phyloP scores from a whole-genome alignment of 2,329 filamentous ascomycete species.

The Graphium sp. region DNA sequence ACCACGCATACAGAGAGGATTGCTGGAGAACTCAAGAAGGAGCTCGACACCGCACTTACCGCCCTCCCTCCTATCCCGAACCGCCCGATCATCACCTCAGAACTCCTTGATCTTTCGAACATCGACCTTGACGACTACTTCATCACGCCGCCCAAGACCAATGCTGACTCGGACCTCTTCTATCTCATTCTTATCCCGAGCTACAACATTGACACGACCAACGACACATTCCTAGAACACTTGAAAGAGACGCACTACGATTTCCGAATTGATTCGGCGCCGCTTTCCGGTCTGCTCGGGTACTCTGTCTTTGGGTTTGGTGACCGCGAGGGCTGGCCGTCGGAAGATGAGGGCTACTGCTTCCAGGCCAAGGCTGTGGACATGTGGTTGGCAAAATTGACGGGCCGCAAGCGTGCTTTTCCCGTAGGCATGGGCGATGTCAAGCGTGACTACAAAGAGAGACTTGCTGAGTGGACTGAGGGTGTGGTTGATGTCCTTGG shows the following conservation, averaged over 20 bases:
- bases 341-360: slow-evolving; percentile 80
- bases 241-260: slow-evolving; percentile 89
- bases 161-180: slow-evolving; percentile 44
- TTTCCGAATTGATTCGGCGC: slow-evolving; percentile 84
- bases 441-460: slow-evolving; percentile 50
- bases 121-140: slow-evolving; percentile 92
- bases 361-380: slow-evolving; percentile 83
- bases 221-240: slow-evolving; percentile 76
- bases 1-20: slow-evolving; percentile 68
- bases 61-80: slow-evolving; percentile 16
- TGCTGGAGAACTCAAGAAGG: slow-evolving; percentile 44
- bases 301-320: slow-evolving; percentile 93
- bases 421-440: slow-evolving; percentile 79
- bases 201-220: slow-evolving; percentile 89
- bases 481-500: slow-evolving; percentile 58
- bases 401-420: slow-evolving; percentile 69
- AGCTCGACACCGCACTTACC: slow-evolving; percentile 33
- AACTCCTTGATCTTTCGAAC: slow-evolving; percentile 64
- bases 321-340: slow-evolving; percentile 82
- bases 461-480: slow-evolving; percentile 60
- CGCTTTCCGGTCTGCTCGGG: slow-evolving; percentile 58
- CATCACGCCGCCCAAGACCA: slow-evolving; percentile 51
- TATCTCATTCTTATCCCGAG: slow-evolving; percentile 78
- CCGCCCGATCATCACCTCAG: slow-evolving; percentile 33
- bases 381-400: slow-evolving; percentile 94